Evolutionary conservation across 2,329 filamentous ascomycete genomes (phyloP).

Genomic region (Tolypocladium sp.): DNA sequence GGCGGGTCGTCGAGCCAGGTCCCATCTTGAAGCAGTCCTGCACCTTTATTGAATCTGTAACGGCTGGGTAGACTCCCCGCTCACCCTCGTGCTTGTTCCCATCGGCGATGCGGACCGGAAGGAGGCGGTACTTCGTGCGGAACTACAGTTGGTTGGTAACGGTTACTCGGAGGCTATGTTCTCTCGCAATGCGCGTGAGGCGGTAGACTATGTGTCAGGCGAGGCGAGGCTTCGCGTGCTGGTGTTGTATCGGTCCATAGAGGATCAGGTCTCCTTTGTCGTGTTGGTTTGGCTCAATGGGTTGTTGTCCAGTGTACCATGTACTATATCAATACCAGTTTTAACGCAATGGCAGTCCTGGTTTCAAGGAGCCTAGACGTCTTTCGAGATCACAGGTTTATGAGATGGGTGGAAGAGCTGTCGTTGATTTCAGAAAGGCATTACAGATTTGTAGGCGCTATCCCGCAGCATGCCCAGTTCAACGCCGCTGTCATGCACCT

Average conservation of each 20-base stretch:
- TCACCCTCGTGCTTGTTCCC: not conserved
- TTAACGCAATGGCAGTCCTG: not conserved
- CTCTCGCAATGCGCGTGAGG: not conserved
- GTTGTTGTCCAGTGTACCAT: not conserved
- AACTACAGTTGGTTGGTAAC: not conserved
- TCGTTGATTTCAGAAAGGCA: not conserved
- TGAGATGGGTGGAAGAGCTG: not conserved
- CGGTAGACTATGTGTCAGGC: not conserved
- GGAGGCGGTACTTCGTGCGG: not conserved
- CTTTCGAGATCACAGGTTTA: not conserved
- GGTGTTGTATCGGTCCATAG: not conserved
- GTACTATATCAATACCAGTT: not conserved
- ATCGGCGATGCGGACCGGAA: not conserved
- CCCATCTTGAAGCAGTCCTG: too few relatives aligned
- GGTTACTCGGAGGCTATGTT: not conserved
- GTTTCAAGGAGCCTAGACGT: not conserved
- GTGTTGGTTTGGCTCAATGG: not conserved
- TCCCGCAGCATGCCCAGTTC: not conserved
- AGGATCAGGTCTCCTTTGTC: not conserved
- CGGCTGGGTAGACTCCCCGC: not conserved
- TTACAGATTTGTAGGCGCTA: not conserved
- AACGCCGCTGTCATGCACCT: not conserved
- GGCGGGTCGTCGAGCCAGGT: slow-evolving; percentile 1
- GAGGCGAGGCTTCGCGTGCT: not conserved
- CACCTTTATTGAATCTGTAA: not conserved